Conservation (phyloP, 2,329 filamentous ascomycete genomes). For the Cadophora malorum region DNA sequence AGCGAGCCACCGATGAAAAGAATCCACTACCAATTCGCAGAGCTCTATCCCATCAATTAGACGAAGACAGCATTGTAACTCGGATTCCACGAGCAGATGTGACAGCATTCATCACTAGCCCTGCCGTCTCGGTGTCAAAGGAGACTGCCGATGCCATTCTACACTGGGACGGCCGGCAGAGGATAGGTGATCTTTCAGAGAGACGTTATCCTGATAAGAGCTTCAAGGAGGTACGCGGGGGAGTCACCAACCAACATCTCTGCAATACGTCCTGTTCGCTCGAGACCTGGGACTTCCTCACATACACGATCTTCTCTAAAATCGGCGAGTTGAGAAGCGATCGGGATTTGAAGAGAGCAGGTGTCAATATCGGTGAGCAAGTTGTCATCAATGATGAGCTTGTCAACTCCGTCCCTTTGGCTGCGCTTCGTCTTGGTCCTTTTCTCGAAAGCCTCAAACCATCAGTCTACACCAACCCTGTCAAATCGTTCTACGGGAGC, state of each 20-base stretch:
- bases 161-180: not conserved
- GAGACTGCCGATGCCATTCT: not conserved
- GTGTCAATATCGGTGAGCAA: conserved; percentile 33
- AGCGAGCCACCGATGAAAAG: conserved; percentile 24
- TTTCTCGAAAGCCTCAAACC: conserved; percentile 7
- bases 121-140: conserved; percentile 4
- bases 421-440: conserved; percentile 41
- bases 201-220: not conserved
- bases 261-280: conserved; percentile 1
- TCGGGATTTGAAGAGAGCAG: conserved; percentile 38
- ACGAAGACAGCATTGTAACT: conserved; percentile 30
- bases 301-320: conserved; percentile 32
- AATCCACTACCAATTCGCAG: conserved; percentile 22
- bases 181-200: not conserved
- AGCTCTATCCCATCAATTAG: conserved; percentile 27
- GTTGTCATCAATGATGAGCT: conserved; percentile 35
- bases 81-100: conserved; percentile 33
- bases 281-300: conserved; percentile 39
- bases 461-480: conserved; percentile 1
- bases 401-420: conserved; percentile 39
- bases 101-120: conserved; percentile 28
- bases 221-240: conserved; percentile 9
- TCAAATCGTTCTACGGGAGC: conserved; percentile 26
- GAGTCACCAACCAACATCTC: not conserved
- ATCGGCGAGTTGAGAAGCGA: conserved; percentile 43